These are phyloP conservation scores for Phalaenopsis aphrodite DNA, from an alignment of 106 monocot genomes.

Conservation along the genomic window DNA sequence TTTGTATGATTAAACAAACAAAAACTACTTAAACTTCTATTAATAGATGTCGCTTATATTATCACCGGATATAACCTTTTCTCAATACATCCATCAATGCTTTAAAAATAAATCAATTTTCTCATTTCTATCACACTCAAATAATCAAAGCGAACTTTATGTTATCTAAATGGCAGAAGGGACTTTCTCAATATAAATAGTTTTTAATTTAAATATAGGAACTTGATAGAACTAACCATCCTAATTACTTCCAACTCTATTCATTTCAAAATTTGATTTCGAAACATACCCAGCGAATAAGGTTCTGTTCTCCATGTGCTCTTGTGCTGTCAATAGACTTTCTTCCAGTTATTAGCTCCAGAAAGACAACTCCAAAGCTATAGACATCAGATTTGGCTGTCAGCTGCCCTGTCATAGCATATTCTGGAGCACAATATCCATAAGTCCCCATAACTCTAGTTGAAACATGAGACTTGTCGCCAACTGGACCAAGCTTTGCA, in stretches of 20 bases:
- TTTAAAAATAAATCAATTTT: too few relatives aligned
- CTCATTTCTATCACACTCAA: not conserved
- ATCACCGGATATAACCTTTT: too few relatives aligned
- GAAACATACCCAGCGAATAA: constrained; percentile 53
- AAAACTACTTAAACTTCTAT: too few relatives aligned
- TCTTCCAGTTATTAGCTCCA: constrained; percentile 76
- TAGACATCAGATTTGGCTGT: constrained; percentile 78
- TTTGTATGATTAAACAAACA: too few relatives aligned
- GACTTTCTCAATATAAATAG: not conserved
- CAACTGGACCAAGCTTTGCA: constrained; percentile 78
- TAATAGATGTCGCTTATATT: too few relatives aligned
- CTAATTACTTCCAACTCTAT: not conserved
- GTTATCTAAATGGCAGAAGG: not conserved
- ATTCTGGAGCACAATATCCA: constrained; percentile 84
- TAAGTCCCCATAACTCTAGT: constrained; percentile 84
- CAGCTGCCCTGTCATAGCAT: constrained; percentile 74
- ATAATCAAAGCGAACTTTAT: not conserved
- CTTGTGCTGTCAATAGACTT: constrained; percentile 51
- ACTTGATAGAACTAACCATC: not conserved
- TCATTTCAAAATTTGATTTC: not conserved
- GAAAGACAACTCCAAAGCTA: constrained; percentile 74
- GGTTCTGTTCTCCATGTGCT: constrained; percentile 48
- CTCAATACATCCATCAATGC: too few relatives aligned
- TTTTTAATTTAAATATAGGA: not conserved
- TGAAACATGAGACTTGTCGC: constrained; percentile 74